Conservation (phyloP, 345 rosid genomes). For the Nephelium lappaceum region DNA sequence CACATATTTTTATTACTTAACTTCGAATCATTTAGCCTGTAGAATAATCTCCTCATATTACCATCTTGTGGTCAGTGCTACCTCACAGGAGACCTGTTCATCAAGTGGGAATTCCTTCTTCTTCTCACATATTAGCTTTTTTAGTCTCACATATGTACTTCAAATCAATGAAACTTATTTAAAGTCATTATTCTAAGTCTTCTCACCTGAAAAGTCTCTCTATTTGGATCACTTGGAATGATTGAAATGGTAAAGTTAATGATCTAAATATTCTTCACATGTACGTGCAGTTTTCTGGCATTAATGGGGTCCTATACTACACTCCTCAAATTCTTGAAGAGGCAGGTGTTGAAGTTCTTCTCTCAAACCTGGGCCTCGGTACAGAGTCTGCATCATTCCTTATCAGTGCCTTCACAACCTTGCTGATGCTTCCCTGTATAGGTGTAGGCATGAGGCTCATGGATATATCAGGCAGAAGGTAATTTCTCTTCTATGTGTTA, state of each 20-base stretch:
- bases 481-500: not conserved
- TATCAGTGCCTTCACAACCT: conserved; percentile 81
- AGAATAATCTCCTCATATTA: not conserved
- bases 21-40: not conserved
- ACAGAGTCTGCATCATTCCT: conserved; percentile 88
- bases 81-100: not conserved
- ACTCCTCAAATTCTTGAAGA: conserved; percentile 97
- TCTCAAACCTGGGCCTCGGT: conserved; percentile 68
- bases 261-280: conserved; percentile 1
- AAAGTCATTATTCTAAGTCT: not conserved
- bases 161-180: not conserved
- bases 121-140: conserved; percentile 1
- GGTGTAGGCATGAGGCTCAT: conserved; percentile 90
- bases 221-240: not conserved
- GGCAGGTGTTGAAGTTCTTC: conserved; percentile 91
- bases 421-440: conserved; percentile 95
- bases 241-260: not conserved
- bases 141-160: not conserved
- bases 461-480: conserved; percentile 98
- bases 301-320: conserved; percentile 94
- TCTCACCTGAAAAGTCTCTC: not conserved
- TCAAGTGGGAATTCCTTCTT: not conserved
- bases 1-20: not conserved
- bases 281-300: conserved; percentile 79
- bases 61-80: not conserved